These are phyloP conservation scores for Fusarium subglutinans DNA, from an alignment of 2,329 filamentous ascomycete genomes.

Conservation along the genomic window DNA sequence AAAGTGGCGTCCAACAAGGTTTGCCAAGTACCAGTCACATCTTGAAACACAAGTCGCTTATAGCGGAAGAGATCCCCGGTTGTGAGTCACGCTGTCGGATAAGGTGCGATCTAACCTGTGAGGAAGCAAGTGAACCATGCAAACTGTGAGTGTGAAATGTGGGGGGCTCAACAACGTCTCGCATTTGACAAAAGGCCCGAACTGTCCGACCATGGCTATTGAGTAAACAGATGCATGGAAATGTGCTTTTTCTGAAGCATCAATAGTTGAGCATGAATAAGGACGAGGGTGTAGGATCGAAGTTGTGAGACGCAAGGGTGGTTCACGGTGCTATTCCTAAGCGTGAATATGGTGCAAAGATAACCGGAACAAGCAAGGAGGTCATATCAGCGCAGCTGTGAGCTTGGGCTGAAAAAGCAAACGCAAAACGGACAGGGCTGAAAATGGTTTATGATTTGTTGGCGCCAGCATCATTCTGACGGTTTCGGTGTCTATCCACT, in stretches of 20 bases:
- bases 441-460: slow-evolving; percentile 35
- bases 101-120: slow-evolving; percentile 9
- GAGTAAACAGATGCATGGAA: neutral
- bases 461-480: slow-evolving; percentile 31
- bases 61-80: slow-evolving; percentile 30
- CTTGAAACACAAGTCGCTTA: slow-evolving; percentile 36
- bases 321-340: slow-evolving; percentile 37
- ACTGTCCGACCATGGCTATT: neutral
- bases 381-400: neutral
- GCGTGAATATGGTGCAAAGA: slow-evolving; percentile 41
- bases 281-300: slow-evolving; percentile 8
- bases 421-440: slow-evolving; percentile 19
- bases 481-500: neutral
- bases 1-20: slow-evolving; percentile 4
- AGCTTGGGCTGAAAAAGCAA: slow-evolving; percentile 20
- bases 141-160: slow-evolving; percentile 21
- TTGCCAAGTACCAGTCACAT: slow-evolving; percentile 21
- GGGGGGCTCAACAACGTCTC: slow-evolving; percentile 12
- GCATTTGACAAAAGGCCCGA: slow-evolving; percentile 13
- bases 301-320: slow-evolving; percentile 29
- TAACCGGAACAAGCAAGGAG: slow-evolving; percentile 6
- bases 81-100: slow-evolving; percentile 34
- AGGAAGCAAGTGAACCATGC: slow-evolving; percentile 25
- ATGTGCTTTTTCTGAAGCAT: slow-evolving; percentile 2
- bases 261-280: slow-evolving; percentile 15